Evolutionary conservation across 495 filamentous ascomycete genomes (phyloP), one percentile per base, ranked within the genome.

Genomic region (Trichoderma erinaceum): DNA sequence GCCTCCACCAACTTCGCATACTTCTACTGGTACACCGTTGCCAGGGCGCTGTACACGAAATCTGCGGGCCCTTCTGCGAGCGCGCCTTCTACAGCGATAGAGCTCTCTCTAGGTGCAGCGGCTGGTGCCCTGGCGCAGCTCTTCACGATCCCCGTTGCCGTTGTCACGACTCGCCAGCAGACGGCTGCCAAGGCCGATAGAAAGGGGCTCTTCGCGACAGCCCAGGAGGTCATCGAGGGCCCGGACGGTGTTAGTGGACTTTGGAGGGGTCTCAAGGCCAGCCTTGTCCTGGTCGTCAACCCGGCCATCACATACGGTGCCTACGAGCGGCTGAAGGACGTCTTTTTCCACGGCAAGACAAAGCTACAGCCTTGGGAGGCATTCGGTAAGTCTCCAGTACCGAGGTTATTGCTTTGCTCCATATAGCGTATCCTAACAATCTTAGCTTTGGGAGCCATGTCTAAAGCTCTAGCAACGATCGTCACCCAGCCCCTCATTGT

Each of bases 1-100:
- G 94, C 92, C 10, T 97, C 93, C 16, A 98, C 93, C 68, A 99
- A 99, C 76, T 99, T 99, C 75, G 95, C 95, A 69, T 99, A 99
- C 79, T 99, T 99, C 75, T 99, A 98, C 82, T 99, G 95, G 95
- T 98, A 99, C 78, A 93, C 92, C 25, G 76, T 92, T 21, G 92
- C 97, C 16, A 89, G 95, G 56, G 86, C 85, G 15, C 79, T 97
- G 46, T 98, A 97, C 75, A 79, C 93, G 75, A 85, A 86, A 41
- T 89, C 86, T 41, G 83, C 84, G 69, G 86, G 84, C 69, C 43
- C 65, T 12, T 68, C 82, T n/a, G 74, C 84, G 3, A 83, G 81
- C 41, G 80, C 88, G 23, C 93, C 93, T 18, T 86, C 89, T n/a
- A 97, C 95, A 4, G 86, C 90, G 13, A 83, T 89, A 50, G 95